phyloP scores from a whole-genome alignment of 306 rosid species.

The Parietaria judaica region DNA sequence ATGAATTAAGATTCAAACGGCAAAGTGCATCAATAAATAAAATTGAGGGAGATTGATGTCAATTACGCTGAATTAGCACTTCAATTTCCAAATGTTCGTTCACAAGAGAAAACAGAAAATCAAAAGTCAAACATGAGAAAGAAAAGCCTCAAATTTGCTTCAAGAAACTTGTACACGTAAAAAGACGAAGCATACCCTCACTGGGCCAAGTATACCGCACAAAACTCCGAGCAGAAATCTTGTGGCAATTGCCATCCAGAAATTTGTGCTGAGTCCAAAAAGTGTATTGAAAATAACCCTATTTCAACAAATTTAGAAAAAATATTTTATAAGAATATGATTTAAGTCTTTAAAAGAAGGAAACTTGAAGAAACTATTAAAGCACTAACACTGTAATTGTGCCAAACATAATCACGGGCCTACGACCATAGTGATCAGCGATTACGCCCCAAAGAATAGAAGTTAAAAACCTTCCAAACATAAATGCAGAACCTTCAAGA shows the following conservation, averaged over 20 bases:
- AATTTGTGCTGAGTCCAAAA: conserved; percentile 66
- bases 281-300: conserved; percentile 65
- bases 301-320: background rate
- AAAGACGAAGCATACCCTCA: conserved; percentile 37
- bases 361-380: background rate
- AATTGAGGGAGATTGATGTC: too few species aligned
- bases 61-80: too few species aligned
- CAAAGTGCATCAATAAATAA: too few species aligned
- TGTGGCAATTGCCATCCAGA: conserved; percentile 64
- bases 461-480: conserved; percentile 71
- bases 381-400: conserved; percentile 34
- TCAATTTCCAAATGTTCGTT: too few species aligned
- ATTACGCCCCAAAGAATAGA: conserved; percentile 58
- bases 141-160: too few species aligned
- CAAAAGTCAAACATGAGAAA: too few species aligned
- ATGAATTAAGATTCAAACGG: too few species aligned
- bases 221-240: conserved; percentile 72
- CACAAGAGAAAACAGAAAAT: too few species aligned
- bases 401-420: conserved; percentile 50
- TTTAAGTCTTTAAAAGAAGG: background rate
- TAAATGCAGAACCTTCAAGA: conserved; percentile 56
- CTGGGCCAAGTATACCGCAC: conserved; percentile 69
- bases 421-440: conserved; percentile 77
- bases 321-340: background rate
- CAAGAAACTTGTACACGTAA: background rate